Conservation (phyloP, 768 basidiomycete species). For the Rhodocollybia butyracea region DNA sequence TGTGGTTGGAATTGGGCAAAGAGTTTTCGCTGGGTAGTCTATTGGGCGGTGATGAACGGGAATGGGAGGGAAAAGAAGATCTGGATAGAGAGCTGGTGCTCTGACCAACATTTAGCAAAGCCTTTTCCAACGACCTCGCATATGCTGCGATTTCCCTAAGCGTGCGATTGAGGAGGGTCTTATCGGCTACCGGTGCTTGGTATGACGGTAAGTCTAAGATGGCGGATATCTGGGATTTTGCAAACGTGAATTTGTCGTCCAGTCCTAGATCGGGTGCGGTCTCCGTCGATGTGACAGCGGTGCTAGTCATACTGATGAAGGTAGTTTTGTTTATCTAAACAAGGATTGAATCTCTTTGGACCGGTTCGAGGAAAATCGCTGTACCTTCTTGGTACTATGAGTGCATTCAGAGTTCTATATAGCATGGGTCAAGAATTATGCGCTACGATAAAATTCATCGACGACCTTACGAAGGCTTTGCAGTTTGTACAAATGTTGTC, state of each 20-base stretch:
- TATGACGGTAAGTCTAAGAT: not conserved
- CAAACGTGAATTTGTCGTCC: constrained; percentile 9
- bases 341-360: not conserved
- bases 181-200: not conserved
- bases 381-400: not conserved
- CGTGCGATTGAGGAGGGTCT: not conserved
- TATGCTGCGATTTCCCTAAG: constrained; percentile 4
- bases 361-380: not conserved
- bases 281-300: not conserved
- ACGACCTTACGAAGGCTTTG: constrained; percentile 19
- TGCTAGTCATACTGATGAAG: not conserved
- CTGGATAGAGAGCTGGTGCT: not conserved
- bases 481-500: constrained; percentile 40
- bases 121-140: not conserved
- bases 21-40: too few relatives aligned
- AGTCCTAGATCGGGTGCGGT: not conserved
- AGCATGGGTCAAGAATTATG: too few relatives aligned
- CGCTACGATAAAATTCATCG: not conserved
- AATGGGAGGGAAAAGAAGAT: not conserved
- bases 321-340: not conserved
- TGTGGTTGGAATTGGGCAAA: not conserved
- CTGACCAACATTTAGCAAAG: not conserved
- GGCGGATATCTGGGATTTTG: not conserved
- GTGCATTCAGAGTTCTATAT: constrained; percentile 13
- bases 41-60: too few relatives aligned